Evolutionary conservation across 2,329 filamentous ascomycete species (phyloP), one percentile per base, ranked within the genome.

Genomic region (Penicillium sp.): DNA sequence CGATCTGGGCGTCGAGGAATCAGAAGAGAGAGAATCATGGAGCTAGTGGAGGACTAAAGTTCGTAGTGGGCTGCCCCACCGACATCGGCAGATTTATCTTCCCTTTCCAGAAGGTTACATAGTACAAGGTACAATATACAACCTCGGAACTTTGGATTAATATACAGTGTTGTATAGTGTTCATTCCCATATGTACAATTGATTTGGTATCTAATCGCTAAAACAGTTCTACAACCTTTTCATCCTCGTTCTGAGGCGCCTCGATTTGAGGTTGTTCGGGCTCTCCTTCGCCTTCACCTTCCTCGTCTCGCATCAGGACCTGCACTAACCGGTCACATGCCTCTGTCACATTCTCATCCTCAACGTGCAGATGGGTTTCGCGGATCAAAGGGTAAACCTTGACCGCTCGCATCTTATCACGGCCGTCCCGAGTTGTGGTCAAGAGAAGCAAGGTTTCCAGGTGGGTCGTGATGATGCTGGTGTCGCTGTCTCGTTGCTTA

Each of bases 311-410:
- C 85, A 92, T 91, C 58, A 96, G 72, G 7, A 96, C 86, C 70
- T 99, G 91, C 45, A 99, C 94, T 50, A 97, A 71, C 55, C 94
- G 82, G 72, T 97, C 94, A 67, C 90, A 96, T 0, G 86, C 89
- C 65, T 96, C 92, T 62, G 84, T 82, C 2, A 97, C 90, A 16
- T 81, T 87, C 44, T 95, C 91, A 67, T 96, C 81, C 22, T 92
- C 81, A 5, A 92, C 85, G 22, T 86, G 83, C 60, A 88, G 67
- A 78, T 99, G 94, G 32, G 89, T 88, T 74, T 97, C 94, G 50
- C 94, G 82, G 20, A 97, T 80, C 45, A 97, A 86, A 0, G 92
- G 90, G 72, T 99, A 99, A 1, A 96, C 89, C 66, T 91, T 90
- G 44, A 93, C 80, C 18, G 82, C 78, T 18, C 92, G 82, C 81